Percentiles rank a stretch among this genome's conserved stretches.
Conservation (phyloP, 1,284 basidiomycete genomes). For the Pulveroboletus sp. region DNA sequence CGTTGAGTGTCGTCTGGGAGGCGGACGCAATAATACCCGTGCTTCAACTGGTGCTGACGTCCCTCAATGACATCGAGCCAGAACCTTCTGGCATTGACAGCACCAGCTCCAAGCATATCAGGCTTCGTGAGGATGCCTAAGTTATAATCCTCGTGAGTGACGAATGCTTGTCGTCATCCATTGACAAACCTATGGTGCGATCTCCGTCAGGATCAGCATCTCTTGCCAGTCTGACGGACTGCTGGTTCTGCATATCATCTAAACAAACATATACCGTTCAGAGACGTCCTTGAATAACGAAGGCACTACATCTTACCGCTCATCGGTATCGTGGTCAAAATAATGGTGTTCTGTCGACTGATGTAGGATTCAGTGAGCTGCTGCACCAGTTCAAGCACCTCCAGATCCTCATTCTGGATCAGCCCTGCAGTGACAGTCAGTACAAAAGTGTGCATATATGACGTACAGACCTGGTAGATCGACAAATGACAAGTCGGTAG, state of each 20-base stretch:
- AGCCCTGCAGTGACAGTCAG: slow-evolving; percentile 39
- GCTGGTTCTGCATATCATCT: slow-evolving; percentile 71
- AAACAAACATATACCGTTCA: not conserved
- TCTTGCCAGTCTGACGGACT: slow-evolving; percentile 50
- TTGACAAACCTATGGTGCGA: slow-evolving; percentile 53
- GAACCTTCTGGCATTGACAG: slow-evolving; percentile 36
- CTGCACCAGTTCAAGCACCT: slow-evolving; percentile 43
- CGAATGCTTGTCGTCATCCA: not conserved
- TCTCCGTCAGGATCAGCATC: slow-evolving; percentile 47
- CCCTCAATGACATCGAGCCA: slow-evolving; percentile 60
- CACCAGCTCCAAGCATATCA: slow-evolving; percentile 47
- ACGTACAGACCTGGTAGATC: slow-evolving; percentile 45
- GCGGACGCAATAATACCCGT: slow-evolving; percentile 66
- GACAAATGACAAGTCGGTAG: slow-evolving; percentile 46
- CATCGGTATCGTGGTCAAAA: slow-evolving; percentile 61
- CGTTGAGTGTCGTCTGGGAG: slow-evolving; percentile 62
- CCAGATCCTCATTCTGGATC: slow-evolving; percentile 48
- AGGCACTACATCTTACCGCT: slow-evolving; percentile 39
- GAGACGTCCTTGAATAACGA: not conserved
- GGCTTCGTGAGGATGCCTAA: slow-evolving; percentile 66
- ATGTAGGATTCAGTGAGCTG: slow-evolving; percentile 47
- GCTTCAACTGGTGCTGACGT: slow-evolving; percentile 38
- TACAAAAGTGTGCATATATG: not conserved
- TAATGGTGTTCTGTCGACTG: slow-evolving; percentile 43
- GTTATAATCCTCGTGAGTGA: not conserved